phyloP scores from a whole-genome alignment of 2,329 filamentous ascomycete species.

The Hirsutella minnesotensis region DNA sequence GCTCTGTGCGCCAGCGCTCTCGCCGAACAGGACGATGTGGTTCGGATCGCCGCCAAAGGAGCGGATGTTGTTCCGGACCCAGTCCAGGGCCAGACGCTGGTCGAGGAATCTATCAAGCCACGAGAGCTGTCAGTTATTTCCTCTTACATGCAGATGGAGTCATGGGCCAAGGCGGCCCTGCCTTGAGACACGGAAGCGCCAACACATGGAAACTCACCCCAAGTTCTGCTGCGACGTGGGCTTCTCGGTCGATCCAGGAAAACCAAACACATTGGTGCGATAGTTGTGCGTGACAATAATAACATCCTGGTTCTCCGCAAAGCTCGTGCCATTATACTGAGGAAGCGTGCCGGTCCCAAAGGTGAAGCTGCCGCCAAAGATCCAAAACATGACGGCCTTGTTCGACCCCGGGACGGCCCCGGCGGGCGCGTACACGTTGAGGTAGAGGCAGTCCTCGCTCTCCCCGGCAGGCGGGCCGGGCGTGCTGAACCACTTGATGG shows the following conservation, averaged over 20 bases:
- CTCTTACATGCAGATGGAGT: too few relatives aligned
- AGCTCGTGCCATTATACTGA: slow-evolving; percentile 26
- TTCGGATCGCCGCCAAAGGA: slow-evolving; percentile 51
- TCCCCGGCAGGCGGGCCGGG: slow-evolving; percentile 13
- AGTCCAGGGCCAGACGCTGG: slow-evolving; percentile 43
- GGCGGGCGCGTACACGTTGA: slow-evolving; percentile 19
- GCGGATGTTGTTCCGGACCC: slow-evolving; percentile 48
- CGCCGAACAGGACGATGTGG: slow-evolving; percentile 50
- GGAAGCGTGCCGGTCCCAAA: slow-evolving; percentile 22
- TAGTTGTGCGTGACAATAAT: slow-evolving; percentile 36
- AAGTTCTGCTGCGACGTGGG: slow-evolving; percentile 1
- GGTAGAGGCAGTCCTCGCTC: slow-evolving; percentile 20
- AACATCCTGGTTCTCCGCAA: slow-evolving; percentile 29
- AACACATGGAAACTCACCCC: not conserved
- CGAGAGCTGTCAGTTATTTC: too few relatives aligned
- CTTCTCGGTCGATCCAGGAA: slow-evolving; percentile 14
- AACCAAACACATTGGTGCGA: slow-evolving; percentile 29
- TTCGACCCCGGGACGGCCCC: slow-evolving; percentile 9
- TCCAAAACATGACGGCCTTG: slow-evolving; percentile 32
- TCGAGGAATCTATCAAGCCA: slow-evolving; percentile 25
- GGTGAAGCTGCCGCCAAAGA: slow-evolving; percentile 28
- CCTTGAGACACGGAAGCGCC: not conserved
- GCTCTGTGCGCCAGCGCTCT: slow-evolving; percentile 41
- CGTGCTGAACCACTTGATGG: slow-evolving; percentile 10
- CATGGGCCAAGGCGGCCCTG: too few relatives aligned